Base-by-base conservation (phyloP, 2,329 filamentous ascomycete genomes). In the Colletotrichum sp. region DNA sequence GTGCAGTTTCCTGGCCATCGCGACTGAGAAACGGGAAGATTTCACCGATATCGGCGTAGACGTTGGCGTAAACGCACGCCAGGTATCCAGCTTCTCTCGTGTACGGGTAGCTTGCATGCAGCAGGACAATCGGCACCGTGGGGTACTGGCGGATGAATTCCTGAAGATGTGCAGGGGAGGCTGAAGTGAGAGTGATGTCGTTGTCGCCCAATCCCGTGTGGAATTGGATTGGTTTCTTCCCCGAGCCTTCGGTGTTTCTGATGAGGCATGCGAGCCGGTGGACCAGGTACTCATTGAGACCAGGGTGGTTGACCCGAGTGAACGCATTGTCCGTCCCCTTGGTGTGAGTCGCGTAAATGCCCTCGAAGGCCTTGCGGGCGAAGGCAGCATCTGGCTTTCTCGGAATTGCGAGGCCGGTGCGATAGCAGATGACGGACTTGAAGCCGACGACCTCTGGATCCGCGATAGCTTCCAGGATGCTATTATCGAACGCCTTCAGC, bases 201-300 rank as follows among this genome's bases (percentile, higher is more conserved):
- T 93, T 94, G 81, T 97, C 95, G 1, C 95, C 95, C 1, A 97
- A 88, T 0, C 95, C 95, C 0, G 95, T 97, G 80, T 98, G 95
- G 78, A 98, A 94, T 80, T 98, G 95, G 15, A 98, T 86, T 0
- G 95, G 94, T 81, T 96, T 97, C 72, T 90, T 90, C 73, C 83
- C 79, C 2, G 84, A 84, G 5, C 82, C 82, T 22, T 82, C 83
- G 36, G 86, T 84, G 48, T 88, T 84, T 10, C 86, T 83, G 68
- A 96, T 89, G 32, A 92, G 82, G 62, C 89, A 86, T 8, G 95
- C 92, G 0, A 92, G 89, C 34, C 89, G 87, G 70, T 94, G 90
- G 3, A 97, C 91, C 5, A 96, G 84, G 75, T 92, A 90, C 76
- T 95, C 92, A 80, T 95, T 96, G 68, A 97, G 85, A 2, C 89